Base-by-base conservation (phyloP, 1,284 basidiomycete species). In the Vanrija sp. region DNA sequence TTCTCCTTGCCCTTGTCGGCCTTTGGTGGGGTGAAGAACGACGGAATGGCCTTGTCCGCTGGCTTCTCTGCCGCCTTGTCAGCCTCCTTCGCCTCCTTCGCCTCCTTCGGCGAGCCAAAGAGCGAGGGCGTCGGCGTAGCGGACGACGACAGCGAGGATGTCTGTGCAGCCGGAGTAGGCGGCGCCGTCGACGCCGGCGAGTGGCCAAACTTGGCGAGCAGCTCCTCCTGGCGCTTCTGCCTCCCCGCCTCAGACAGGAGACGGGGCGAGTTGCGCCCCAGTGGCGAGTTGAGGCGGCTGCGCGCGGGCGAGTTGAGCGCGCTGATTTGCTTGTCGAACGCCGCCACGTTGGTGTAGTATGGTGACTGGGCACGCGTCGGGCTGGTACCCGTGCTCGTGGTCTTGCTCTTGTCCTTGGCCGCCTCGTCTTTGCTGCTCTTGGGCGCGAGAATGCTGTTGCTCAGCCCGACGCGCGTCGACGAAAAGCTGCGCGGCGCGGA, bases 201-300 rank as follows among this genome's bases (percentile, higher is more conserved):
- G 10, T 38, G 16, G 12, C 50, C 55, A 9, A 62, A 47, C 49
- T 54, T 55, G 19, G 61, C 57, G 18, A 59, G 43, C 34, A 62
- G 49, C 47, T 59, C 57, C 29, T 62, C 61, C 29, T 62, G 52
- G 6, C 61, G 46, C 48, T 56, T 55, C 12, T 51, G 40, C 1
- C 61, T 46, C 0, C 57, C 61, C 0, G 52, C 57, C 42, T 58
- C 56, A 29, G 47, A 51, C 4, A 59, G 46, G 28, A 59, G 61
- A 9, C 60, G 29, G 9, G 42, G 42, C 8, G 21, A 16, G 1
- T 5, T n/a, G 29, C 34, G 40, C 3, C 38, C 38, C 6, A 48
- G 28, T 4, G 57, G 57, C 18, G 57, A 59, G 29, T 42, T 46
- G 14, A 59, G 21, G 34, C 52, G 45, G 25, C 39, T 44, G 38